Evolutionary conservation across 805 yeast genomes (phyloP), one percentile per base, ranked within the genome.

Genomic region (Wickerhamiella occidentalis): DNA sequence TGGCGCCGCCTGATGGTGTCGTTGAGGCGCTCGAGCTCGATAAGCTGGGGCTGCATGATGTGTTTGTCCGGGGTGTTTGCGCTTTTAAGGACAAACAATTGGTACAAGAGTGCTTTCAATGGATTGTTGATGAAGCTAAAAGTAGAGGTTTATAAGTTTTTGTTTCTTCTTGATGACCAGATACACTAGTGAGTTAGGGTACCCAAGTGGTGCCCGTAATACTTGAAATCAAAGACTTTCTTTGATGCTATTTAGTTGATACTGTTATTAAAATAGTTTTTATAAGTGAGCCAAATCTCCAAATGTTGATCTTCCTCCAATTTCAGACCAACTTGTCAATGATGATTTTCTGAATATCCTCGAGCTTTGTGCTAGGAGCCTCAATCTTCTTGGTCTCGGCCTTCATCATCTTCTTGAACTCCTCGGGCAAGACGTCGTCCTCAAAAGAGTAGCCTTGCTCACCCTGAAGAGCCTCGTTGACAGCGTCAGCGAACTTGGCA

Each of bases 401-500:
- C 7, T 73, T 62, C 45, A 83, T 69, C 64, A 92, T 76, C 44
- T 76, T 76, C 66, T 76, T 82, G 67, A 92, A 76, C 68, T 86
- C 96, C 25, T 73, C 85, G 35, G 98, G 97, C 50, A 92, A 74
- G 18, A 92, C 96, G 57, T 85, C 86, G 45, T 73, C 73, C 60
- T 86, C 95, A 62, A 92, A 92, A 3, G 87, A 78, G 69, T 92
- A 92, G 18, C 78, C 87, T 11, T 73, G 76, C 53, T 78, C 73
- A 1, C 73, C 73, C 42, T 67, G 63, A 56, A 92, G 73, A 2
- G 97, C 86, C 58, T 75, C 69, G 65, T 88, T 82, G 22, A 92
- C 99, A 46, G 95, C 98, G 55, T 86, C 96, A 22, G 95, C 85
- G 62, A 92, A 92, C 69, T 92, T 92, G 53, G 98, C 99, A 40